Evolutionary conservation across 2,329 filamentous ascomycete species (phyloP), one percentile per base, ranked within the genome.

Genomic region (Ascochyta lentis): DNA sequence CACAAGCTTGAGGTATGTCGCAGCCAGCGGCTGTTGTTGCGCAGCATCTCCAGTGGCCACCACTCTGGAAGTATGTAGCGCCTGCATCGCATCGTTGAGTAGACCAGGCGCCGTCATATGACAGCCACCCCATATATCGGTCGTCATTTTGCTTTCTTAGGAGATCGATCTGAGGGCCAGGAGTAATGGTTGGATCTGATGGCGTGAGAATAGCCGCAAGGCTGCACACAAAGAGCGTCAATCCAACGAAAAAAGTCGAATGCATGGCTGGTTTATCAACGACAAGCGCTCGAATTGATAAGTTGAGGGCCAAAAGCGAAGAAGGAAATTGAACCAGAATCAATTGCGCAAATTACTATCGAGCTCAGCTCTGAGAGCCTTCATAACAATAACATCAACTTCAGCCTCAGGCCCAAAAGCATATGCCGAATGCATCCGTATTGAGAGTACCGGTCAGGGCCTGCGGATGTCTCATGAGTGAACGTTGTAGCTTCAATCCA

Each of bases 61-160:
- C 54, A 9, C 29, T 61, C 24, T 66, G 60, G 34, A 59, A 70
- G 27, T 59, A 62, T 19, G 64, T 71, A 13, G 59, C 64, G 22
- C 65, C 67, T 37, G 49, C 0, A 31, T 65, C 59, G 34, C 66
- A 71, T 5, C 47, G 42, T 33, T 60, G 38, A 23, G 47, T 54
- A 0, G 54, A 43, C 67, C 67, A 71, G 33, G 6, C 23, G 9
- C 60, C 60, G 12, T 34, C 41, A 7, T 44, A 41, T 2, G 49
- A 54, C 2, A 69, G 33, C 68, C 68, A 71, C 45, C 67, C 67
- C 42, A 70, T 67, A 46, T 63, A 68, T 12, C 58, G 53, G 34
- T 60, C 56, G 33, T 68, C 46, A 43, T 66, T 63, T 39, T 70
- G 68, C 39, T 63, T 69, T 37, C 53, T 65, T 4, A 69, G 49